phyloP scores from a whole-genome alignment of 345 rosid species.

The Eutrema japonicum region DNA sequence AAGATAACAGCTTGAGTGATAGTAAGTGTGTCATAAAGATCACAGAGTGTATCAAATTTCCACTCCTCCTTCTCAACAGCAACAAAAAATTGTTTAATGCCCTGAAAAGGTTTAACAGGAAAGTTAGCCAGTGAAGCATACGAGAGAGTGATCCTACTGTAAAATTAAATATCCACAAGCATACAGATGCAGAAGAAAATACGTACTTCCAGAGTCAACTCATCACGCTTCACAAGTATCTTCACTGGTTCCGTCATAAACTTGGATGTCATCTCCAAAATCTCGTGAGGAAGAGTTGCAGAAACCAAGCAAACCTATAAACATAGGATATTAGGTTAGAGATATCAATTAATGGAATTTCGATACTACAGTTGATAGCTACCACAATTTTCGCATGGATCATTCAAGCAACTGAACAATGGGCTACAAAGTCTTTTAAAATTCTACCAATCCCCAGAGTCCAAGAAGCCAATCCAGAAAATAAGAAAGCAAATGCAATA shows the following conservation, averaged over 20 bases:
- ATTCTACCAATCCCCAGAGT: not conserved
- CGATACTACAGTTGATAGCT: not conserved
- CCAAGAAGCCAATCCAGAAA: conserved; percentile 6
- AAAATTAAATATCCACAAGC: not conserved
- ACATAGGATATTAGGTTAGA: not conserved
- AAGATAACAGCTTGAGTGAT: conserved; percentile 97
- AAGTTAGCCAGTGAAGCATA: conserved; percentile 17
- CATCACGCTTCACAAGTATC: conserved; percentile 98
- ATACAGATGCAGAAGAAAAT: conserved; percentile 14
- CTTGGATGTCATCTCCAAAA: conserved; percentile 89
- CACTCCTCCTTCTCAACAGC: conserved; percentile 97
- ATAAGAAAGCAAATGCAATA: not conserved
- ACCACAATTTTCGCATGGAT: conserved; percentile 2
- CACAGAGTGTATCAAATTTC: conserved; percentile 97
- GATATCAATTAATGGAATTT: not conserved
- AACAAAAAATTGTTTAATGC: conserved; percentile 92
- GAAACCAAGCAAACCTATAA: conserved; percentile 87
- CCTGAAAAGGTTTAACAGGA: conserved; percentile 50
- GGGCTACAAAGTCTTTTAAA: no score
- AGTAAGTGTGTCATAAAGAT: conserved; percentile 93
- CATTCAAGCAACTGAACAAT: conserved; percentile 9
- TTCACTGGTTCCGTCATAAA: conserved; percentile 97
- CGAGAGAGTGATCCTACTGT: not conserved
- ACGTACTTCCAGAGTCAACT: conserved; percentile 89
- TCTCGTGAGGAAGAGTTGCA: conserved; percentile 97